These are phyloP conservation scores for Mycena citricolor DNA, from an alignment of 1,284 basidiomycete species.

Conservation along the genomic window DNA sequence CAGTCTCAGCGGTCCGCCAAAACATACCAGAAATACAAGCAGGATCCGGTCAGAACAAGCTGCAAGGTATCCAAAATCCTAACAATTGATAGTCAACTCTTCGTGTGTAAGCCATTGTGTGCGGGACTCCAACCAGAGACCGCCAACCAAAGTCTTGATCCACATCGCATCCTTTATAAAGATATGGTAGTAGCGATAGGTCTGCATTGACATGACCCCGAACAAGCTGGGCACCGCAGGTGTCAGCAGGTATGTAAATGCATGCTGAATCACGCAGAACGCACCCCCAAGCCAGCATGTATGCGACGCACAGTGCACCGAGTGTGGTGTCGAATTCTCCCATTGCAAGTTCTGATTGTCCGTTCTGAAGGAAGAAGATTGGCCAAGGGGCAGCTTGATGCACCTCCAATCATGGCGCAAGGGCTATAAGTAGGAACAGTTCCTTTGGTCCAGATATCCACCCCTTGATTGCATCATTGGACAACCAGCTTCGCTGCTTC, in stretches of 20 bases:
- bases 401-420: too few relatives aligned
- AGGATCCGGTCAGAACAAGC: conserved; percentile 12
- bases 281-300: conserved; percentile 13
- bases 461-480: too few relatives aligned
- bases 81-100: too few relatives aligned
- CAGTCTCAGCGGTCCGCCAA: too few relatives aligned
- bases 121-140: too few relatives aligned
- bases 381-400: too few relatives aligned
- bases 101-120: not conserved
- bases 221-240: conserved; percentile 6
- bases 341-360: too few relatives aligned
- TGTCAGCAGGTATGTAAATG: not conserved
- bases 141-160: conserved; percentile 12
- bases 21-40: conserved; percentile 18
- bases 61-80: conserved; percentile 16
- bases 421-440: too few relatives aligned
- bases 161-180: conserved; percentile 11
- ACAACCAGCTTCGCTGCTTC: too few relatives aligned
- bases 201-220: conserved; percentile 13
- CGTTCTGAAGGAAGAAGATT: too few relatives aligned
- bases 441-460: too few relatives aligned
- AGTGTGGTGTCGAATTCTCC: conserved; percentile 11
- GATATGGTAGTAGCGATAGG: conserved; percentile 14
- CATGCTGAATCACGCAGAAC: not conserved
- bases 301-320: conserved; percentile 10